phyloP scores from a whole-genome alignment of 768 basidiomycete species.

The Hericium rajendrae region DNA sequence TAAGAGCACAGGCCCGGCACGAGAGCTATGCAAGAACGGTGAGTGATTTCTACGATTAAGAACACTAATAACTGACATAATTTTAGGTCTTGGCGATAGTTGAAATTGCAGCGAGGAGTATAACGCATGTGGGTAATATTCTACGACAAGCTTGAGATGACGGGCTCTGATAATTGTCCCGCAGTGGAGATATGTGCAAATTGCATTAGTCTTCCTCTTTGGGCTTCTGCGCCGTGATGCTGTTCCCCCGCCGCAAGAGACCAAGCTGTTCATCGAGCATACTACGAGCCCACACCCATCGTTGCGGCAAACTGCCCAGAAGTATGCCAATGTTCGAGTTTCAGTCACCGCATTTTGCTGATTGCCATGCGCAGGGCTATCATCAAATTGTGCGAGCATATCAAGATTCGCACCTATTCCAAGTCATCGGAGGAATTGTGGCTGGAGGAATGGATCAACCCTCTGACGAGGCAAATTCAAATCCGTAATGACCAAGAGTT shows the following conservation, averaged over 20 bases:
- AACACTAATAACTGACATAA: too few species aligned
- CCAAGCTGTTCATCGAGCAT: conserved; percentile 56
- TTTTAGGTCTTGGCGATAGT: conserved; percentile 50
- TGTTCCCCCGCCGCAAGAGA: conserved; percentile 40
- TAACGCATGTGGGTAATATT: conserved; percentile 57
- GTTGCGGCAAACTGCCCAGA: conserved; percentile 55
- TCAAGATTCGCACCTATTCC: conserved; percentile 73
- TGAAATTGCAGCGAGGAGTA: conserved; percentile 46
- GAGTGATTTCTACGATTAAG: too few species aligned
- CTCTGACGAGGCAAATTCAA: conserved; percentile 37
- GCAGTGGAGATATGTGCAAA: conserved; percentile 82
- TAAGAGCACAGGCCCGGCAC: conserved; percentile 36
- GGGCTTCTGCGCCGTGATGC: conserved; percentile 57
- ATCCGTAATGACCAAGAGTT: conserved; percentile 43
- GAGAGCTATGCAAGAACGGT: conserved; percentile 43
- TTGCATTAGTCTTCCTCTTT: conserved; percentile 51
- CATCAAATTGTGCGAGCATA: conserved; percentile 52
- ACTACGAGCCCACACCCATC: conserved; percentile 62
- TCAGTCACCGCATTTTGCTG: neutral
- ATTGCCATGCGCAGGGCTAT: conserved; percentile 39
- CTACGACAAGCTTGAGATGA: neutral
- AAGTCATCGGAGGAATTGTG: conserved; percentile 56
- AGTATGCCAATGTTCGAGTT: conserved; percentile 28
- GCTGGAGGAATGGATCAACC: conserved; percentile 64
- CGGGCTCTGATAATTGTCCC: conserved; percentile 2